Conservation (phyloP, 2,329 filamentous ascomycete genomes). For the Gnomoniopsis smithogilvyi region DNA sequence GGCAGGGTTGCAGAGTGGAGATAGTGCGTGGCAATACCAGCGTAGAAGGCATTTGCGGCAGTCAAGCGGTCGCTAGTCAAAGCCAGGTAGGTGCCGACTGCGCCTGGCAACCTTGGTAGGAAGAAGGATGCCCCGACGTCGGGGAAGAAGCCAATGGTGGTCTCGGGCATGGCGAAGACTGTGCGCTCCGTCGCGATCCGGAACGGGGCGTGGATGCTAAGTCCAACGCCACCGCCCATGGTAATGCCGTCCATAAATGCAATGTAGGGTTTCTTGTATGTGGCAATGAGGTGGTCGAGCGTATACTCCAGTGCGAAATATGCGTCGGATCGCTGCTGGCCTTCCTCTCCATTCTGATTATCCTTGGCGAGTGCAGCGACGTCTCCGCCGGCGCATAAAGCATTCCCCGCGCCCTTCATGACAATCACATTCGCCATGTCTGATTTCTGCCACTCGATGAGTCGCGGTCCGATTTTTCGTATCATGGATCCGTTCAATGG, state of each 20-base stretch:
- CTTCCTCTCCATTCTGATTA: constrained; percentile 66
- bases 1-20: constrained; percentile 85
- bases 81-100: constrained; percentile 86
- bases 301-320: constrained; percentile 97
- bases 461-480: constrained; percentile 83
- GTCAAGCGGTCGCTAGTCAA: constrained; percentile 81
- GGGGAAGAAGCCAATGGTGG: constrained; percentile 96
- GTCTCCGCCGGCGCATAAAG: constrained; percentile 92
- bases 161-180: constrained; percentile 97
- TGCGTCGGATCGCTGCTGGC: constrained; percentile 70
- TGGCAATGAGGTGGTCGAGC: constrained; percentile 92
- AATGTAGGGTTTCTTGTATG: constrained; percentile 88
- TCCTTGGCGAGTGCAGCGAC: constrained; percentile 73
- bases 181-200: constrained; percentile 95
- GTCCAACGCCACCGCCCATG: constrained; percentile 94
- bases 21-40: constrained; percentile 93
- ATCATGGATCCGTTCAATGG: constrained; percentile 93
- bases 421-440: constrained; percentile 90
- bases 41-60: constrained; percentile 84
- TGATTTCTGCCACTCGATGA: constrained; percentile 93
- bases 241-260: constrained; percentile 97
- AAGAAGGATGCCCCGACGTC: constrained; percentile 98
- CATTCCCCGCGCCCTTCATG: constrained; percentile 85
- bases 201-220: constrained; percentile 93
- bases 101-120: constrained; percentile 82